Base-by-base conservation (phyloP, 192 early-diverging fungal genomes). In the Dissophora ornata region DNA sequence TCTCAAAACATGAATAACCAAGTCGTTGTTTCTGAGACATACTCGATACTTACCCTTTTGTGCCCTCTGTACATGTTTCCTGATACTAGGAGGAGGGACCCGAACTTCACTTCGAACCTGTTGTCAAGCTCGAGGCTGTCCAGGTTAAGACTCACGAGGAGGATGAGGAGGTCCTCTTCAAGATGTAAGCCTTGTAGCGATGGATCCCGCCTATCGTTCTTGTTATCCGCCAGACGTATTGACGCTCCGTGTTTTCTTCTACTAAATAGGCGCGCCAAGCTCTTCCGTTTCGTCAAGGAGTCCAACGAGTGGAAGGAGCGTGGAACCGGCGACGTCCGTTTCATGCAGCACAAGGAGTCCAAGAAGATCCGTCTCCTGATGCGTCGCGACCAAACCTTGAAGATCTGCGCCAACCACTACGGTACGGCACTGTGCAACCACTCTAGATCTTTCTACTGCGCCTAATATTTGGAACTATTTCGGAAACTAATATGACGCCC, bases 381-480 rank as follows among this genome's bases (percentile, higher is more conserved):
- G 97, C 93, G 97, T 45, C 91, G 97, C 47, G 97, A 99, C 74
- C 97, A 98, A 85, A 99, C 96, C 22, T 89, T 88, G 75, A 99
- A 99, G 91, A 92, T 99, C 68, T 99, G 97, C 81, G 96, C 97
- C 80, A 99, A 99, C 89, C 97, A 99, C 86, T 91, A 92, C 71
- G 74, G 90, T 91, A 84, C 48, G 56, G 33, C 29, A 1, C 1
- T 0, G 45, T 22, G n/a, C 19, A n/a, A 47, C 1, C 45, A n/a
- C 45, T 38, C 36, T 5, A 9, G 36, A 28, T 16, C 4, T 45
- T 45, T n/a, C 42, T 18, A 42, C 21, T 41, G 47, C 30, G 36
- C 36, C 36, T 38, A 13, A 13, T 38, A 38, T 38, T 38, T 33
- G 13, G 32, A 7, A 9, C 44, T n/a, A n/a, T n/a, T 45, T 4